Percentiles rank a stretch among this genome's conserved stretches.
These are phyloP conservation scores for Fusarium nanum DNA, from an alignment of 2,329 filamentous ascomycete genomes.

Conservation along the genomic window DNA sequence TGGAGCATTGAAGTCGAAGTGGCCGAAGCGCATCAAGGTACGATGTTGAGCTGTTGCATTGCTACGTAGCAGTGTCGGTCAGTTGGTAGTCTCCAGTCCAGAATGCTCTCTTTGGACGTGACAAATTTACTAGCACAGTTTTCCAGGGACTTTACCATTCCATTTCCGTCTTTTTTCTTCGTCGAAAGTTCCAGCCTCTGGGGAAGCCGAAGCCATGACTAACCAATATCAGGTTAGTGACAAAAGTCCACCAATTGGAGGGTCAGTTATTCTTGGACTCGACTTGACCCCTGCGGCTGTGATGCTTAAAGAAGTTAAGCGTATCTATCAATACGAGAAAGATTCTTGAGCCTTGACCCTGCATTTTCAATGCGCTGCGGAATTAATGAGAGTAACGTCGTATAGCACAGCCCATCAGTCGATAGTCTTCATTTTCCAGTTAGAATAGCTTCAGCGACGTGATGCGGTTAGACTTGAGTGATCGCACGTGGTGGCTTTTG, in stretches of 20 bases:
- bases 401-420: conserved; percentile 17
- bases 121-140: conserved; percentile 7
- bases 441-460: not conserved
- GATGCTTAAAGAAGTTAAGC: conserved; percentile 6
- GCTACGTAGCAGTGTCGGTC: conserved; percentile 11
- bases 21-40: not conserved
- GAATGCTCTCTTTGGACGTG: not conserved
- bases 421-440: not conserved
- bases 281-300: not conserved
- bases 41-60: not conserved
- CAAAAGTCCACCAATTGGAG: rapidly evolving
- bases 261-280: conserved; percentile 12
- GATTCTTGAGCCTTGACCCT: not conserved
- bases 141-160: rapidly evolving
- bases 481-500: not conserved
- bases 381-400: conserved; percentile 6
- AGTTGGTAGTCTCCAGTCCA: not conserved
- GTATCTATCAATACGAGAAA: conserved; percentile 14
- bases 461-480: not conserved
- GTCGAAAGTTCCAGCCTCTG: not conserved
- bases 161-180: not conserved
- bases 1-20: conserved; percentile 1
- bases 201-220: not conserved
- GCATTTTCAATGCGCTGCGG: not conserved
- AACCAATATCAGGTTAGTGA: not conserved